phyloP scores from a whole-genome alignment of 495 filamentous ascomycete species.

The Hypoxylon rickii region DNA sequence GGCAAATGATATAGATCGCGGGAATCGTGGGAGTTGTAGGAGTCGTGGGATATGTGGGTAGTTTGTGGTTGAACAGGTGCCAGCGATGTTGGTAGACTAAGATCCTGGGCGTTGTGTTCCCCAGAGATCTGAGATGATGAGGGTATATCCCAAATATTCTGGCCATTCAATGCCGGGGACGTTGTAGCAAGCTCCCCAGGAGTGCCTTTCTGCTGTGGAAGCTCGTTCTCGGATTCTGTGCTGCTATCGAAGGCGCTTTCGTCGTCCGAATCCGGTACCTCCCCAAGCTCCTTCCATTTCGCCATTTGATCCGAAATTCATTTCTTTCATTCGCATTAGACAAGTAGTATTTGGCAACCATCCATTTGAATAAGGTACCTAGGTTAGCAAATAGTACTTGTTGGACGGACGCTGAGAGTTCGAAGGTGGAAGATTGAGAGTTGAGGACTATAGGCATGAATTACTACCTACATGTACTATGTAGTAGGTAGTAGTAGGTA shows the following conservation, averaged over 20 bases:
- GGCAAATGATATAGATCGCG: neutral
- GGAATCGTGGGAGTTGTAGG: neutral
- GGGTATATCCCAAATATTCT: conserved; percentile 35
- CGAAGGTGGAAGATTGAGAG: neutral
- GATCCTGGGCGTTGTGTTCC: conserved; percentile 2
- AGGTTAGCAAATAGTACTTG: neutral
- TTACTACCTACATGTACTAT: too few species aligned
- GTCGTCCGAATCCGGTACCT: conserved; percentile 63
- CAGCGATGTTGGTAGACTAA: conserved; percentile 5
- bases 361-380: too few species aligned
- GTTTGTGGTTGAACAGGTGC: conserved; percentile 4
- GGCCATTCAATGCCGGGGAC: neutral
- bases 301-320: conserved; percentile 48
- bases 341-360: neutral
- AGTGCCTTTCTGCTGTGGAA: conserved; percentile 4
- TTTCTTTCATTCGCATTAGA: conserved; percentile 26
- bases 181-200: neutral
- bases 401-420: neutral
- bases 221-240: conserved; percentile 37
- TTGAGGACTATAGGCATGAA: too few species aligned
- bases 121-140: conserved; percentile 25
- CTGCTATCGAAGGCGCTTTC: conserved; percentile 50
- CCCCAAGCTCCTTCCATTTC: conserved; percentile 61
- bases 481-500: too few species aligned
- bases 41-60: neutral